phyloP scores from a whole-genome alignment of 2,329 filamentous ascomycete species.

The Chaetomium sp. region DNA sequence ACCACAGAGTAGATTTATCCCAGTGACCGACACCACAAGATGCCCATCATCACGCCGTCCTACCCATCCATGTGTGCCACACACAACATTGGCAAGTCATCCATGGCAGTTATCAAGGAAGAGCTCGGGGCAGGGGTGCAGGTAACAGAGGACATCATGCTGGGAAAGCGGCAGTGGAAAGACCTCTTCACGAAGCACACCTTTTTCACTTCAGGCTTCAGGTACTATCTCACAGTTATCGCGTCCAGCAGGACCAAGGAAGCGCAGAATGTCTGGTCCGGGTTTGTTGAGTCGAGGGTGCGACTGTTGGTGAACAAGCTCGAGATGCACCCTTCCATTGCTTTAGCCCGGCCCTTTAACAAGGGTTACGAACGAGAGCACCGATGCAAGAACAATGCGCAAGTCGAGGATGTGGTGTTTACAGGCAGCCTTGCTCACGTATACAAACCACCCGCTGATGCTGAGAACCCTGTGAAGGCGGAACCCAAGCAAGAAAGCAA shows the following conservation, averaged over 20 bases:
- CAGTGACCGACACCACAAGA: slow-evolving; percentile 77
- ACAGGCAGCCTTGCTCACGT: slow-evolving; percentile 46
- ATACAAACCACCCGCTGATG: slow-evolving; percentile 38
- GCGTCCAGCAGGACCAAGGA: slow-evolving; percentile 78
- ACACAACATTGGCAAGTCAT: slow-evolving; percentile 85
- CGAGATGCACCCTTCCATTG: slow-evolving; percentile 73
- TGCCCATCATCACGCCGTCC: slow-evolving; percentile 97
- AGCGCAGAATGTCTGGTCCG: slow-evolving; percentile 79
- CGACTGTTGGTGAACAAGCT: slow-evolving; percentile 76
- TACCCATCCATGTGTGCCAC: slow-evolving; percentile 98
- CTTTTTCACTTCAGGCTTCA: slow-evolving; percentile 90
- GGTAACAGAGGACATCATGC: slow-evolving; percentile 73
- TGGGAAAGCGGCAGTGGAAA: slow-evolving; percentile 72
- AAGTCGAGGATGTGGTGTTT: slow-evolving; percentile 50
- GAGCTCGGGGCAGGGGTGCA: slow-evolving; percentile 74
- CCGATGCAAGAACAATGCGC: slow-evolving; percentile 50
- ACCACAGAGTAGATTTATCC: slow-evolving; percentile 57
- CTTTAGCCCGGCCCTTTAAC: slow-evolving; percentile 82
- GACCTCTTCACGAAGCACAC: slow-evolving; percentile 84
- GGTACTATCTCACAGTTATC: slow-evolving; percentile 89
- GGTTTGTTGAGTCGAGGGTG: slow-evolving; percentile 89
- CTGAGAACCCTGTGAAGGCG: slow-evolving; percentile 32
- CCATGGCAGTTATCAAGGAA: slow-evolving; percentile 72
- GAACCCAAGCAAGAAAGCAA: slow-evolving; percentile 31
- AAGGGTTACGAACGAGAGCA: slow-evolving; percentile 87